phyloP scores from a whole-genome alignment of 176 grass and related monocot genomes.

The Oryza coarctata region DNA sequence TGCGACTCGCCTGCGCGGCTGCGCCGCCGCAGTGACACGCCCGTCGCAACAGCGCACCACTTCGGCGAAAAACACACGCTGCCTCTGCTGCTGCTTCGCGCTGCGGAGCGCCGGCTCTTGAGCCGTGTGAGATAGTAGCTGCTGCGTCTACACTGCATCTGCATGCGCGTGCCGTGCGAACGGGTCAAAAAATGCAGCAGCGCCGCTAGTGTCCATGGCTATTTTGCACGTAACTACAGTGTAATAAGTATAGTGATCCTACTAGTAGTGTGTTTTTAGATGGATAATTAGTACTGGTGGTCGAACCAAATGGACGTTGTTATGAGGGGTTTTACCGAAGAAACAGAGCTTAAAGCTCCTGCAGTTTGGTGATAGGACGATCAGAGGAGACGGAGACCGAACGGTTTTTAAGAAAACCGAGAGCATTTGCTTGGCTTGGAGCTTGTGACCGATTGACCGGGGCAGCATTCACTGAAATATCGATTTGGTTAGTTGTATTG shows the following conservation, averaged over 20 bases:
- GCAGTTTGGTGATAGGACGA: neutral
- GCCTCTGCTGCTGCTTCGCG: neutral
- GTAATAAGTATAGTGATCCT: too few species aligned
- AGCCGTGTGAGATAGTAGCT: neutral
- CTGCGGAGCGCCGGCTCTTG: neutral
- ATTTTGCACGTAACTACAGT: too few species aligned
- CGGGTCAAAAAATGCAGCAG: neutral
- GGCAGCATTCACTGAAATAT: neutral
- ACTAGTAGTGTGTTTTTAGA: too few species aligned
- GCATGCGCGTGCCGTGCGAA: neutral
- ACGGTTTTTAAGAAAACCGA: neutral
- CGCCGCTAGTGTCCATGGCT: neutral
- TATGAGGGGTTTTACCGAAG: neutral
- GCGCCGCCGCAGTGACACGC: neutral
- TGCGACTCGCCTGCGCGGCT: neutral
- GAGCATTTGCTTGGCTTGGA: neutral
- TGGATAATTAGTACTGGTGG: too few species aligned
- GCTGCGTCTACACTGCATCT: too few species aligned
- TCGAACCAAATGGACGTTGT: neutral
- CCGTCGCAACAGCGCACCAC: neutral
- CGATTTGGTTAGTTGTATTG: neutral
- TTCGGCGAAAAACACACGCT: neutral
- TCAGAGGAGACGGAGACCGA: neutral
- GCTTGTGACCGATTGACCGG: neutral
- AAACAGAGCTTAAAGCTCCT: neutral